Percentiles rank a stretch among this genome's conserved stretches.
Evolutionary conservation across 352 stramenopile genomes (phyloP).

Genomic region (Heterotrichella gracilis): DNA sequence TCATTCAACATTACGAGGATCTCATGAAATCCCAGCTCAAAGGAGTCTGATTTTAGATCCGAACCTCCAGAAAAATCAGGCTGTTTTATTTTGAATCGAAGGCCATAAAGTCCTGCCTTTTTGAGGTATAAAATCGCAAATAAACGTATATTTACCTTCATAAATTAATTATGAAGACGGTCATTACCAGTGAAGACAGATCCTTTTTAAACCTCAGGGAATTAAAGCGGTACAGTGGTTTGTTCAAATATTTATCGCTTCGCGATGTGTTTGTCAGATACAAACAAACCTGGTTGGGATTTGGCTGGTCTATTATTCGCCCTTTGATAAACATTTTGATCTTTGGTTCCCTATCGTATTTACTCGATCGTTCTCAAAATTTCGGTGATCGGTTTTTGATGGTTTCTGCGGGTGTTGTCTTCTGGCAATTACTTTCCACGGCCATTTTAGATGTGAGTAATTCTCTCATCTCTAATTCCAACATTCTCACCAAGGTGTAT

Average conservation of each 20-base stretch:
- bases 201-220: background rate
- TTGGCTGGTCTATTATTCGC: background rate
- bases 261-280: background rate
- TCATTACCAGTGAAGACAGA: background rate
- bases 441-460: background rate
- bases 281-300: background rate
- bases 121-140: too few species aligned
- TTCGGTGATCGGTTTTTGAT: background rate
- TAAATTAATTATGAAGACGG: background rate
- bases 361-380: background rate
- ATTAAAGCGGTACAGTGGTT: background rate
- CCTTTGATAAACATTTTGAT: background rate
- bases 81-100: too few species aligned
- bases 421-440: background rate
- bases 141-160: background rate
- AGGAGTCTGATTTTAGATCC: background rate
- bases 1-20: background rate
- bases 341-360: background rate
- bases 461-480: background rate
- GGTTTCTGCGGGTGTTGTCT: background rate
- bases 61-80: too few species aligned
- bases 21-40: background rate
- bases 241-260: background rate
- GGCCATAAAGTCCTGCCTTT: too few species aligned
- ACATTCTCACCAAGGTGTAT: background rate